Evolutionary conservation across 2,329 filamentous ascomycete species (phyloP).

Genomic region (Penicillium janthinellum): DNA sequence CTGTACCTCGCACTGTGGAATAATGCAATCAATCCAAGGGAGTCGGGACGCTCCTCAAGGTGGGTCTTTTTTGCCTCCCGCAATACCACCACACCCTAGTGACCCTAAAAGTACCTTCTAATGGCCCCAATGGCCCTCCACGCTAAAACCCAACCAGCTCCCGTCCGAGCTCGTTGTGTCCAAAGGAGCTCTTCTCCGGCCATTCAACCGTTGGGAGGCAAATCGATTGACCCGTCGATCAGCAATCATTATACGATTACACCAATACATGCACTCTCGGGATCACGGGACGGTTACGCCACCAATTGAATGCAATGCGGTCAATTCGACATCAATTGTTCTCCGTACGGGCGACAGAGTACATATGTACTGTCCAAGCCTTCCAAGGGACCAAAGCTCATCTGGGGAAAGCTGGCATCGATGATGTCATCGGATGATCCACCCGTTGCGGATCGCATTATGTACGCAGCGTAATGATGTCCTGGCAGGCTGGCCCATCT

Average conservation of each 20-base stretch:
- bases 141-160: neutral
- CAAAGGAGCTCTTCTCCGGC: neutral
- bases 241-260: neutral
- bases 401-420: slow-evolving; percentile 14
- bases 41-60: neutral
- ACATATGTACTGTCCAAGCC: too few species aligned
- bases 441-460: neutral
- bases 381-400: neutral
- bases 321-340: neutral
- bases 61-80: neutral
- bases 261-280: neutral
- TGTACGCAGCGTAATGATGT: neutral
- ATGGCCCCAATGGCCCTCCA: neutral
- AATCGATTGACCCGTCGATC: neutral
- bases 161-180: neutral
- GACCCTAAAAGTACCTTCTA: too few species aligned
- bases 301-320: neutral
- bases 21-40: neutral
- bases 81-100: neutral
- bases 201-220: neutral
- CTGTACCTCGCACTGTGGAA: neutral
- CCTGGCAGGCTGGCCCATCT: neutral
- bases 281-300: neutral
- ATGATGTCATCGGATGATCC: slow-evolving; percentile 8
- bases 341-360: neutral